Conservation (phyloP, 1,139 yeast genomes). For the Taphrina wiesneri region DNA sequence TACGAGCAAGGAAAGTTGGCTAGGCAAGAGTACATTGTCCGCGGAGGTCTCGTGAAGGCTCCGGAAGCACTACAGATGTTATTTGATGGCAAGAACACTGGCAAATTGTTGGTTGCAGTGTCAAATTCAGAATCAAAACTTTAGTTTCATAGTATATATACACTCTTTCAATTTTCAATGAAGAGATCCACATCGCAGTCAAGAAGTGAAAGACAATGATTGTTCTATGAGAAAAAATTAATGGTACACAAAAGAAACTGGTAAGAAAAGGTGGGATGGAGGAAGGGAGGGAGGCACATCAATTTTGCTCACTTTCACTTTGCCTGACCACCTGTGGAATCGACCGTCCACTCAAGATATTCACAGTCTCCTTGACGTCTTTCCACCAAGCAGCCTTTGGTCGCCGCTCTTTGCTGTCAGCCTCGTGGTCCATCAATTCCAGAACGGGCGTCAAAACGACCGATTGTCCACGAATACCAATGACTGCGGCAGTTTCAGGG, state of each 20-base stretch:
- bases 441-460: constrained; percentile 72
- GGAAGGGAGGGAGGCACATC: neutral
- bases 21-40: constrained; percentile 33
- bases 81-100: constrained; percentile 37
- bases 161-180: no score
- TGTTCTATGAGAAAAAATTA: neutral
- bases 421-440: constrained; percentile 79
- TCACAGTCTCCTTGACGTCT: constrained; percentile 70
- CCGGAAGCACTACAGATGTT: constrained; percentile 35
- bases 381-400: constrained; percentile 89
- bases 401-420: constrained; percentile 76
- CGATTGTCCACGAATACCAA: constrained; percentile 81
- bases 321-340: constrained; percentile 25
- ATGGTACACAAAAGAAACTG: neutral
- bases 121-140: neutral
- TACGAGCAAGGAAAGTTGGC: constrained; percentile 32
- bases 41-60: constrained; percentile 32
- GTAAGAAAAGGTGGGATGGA: neutral
- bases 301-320: constrained; percentile 5
- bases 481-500: constrained; percentile 69
- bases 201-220: neutral
- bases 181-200: neutral
- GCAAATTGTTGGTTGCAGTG: constrained; percentile 32
- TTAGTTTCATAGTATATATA: neutral
- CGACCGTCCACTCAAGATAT: constrained; percentile 68